Percentiles rank a stretch among this genome's conserved stretches.
Conservation (phyloP, 1,139 yeast species). For the Candida freyschussii region DNA sequence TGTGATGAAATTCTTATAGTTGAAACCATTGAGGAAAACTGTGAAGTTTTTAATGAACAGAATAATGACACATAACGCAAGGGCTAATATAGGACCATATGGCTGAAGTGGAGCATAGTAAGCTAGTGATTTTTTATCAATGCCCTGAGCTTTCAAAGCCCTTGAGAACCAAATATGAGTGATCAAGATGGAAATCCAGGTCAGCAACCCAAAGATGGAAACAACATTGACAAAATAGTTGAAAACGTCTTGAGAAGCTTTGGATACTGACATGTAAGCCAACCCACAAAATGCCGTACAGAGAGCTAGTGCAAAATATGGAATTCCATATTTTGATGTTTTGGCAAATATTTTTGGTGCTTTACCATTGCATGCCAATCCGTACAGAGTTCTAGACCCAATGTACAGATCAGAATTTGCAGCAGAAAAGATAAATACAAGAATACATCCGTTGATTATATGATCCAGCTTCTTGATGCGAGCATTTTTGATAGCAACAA, state of each 20-base stretch:
- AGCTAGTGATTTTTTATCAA: conserved; percentile 40
- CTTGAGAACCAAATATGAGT: conserved; percentile 58
- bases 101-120: conserved; percentile 65
- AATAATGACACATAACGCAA: conserved; percentile 48
- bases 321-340: conserved; percentile 63
- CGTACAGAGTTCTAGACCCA: conserved; percentile 61
- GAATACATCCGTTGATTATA: conserved; percentile 59
- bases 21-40: conserved; percentile 52
- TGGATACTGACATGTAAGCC: conserved; percentile 57
- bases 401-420: conserved; percentile 68
- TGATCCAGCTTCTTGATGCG: conserved; percentile 56
- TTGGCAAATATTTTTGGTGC: conserved; percentile 56
- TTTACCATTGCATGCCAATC: conserved; percentile 53
- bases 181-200: conserved; percentile 59
- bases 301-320: conserved; percentile 43
- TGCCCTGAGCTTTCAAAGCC: conserved; percentile 64
- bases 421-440: conserved; percentile 65
- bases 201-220: conserved; percentile 61
- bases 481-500: conserved; percentile 54
- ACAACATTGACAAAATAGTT: conserved; percentile 64
- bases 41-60: conserved; percentile 67
- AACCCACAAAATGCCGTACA: conserved; percentile 44
- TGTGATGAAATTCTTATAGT: conserved; percentile 60
- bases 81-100: conserved; percentile 53
- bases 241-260: conserved; percentile 50